These are phyloP conservation scores for Haplosporangium sp. DNA, from an alignment of 371 early-diverging fungal genomes.

Conservation along the genomic window DNA sequence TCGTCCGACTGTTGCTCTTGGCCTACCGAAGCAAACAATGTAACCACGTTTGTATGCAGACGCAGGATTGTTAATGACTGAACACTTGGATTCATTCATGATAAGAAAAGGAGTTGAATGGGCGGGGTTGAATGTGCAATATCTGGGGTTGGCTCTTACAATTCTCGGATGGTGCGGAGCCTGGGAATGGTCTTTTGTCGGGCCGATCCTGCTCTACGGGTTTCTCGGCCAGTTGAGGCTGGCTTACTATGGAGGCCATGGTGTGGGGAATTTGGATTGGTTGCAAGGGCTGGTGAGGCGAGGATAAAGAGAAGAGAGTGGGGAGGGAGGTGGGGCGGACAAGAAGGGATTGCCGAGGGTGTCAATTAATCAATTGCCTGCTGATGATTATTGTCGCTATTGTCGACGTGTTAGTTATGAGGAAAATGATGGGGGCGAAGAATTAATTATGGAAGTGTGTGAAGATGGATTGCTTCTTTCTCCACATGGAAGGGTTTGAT, in stretches of 20 bases:
- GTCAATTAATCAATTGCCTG: too few relatives aligned
- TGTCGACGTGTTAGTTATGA: too few relatives aligned
- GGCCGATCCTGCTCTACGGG: slow-evolving; percentile 26
- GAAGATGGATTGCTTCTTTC: slow-evolving; percentile 7
- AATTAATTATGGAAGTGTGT: not conserved
- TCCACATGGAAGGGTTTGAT: slow-evolving; percentile 8
- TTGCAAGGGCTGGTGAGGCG: too few relatives aligned
- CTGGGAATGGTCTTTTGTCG: slow-evolving; percentile 42
- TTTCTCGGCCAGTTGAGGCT: not conserved
- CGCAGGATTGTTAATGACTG: not conserved
- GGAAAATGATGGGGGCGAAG: not conserved
- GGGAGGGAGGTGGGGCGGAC: not conserved
- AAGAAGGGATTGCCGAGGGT: not conserved
- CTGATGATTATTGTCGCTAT: too few relatives aligned
- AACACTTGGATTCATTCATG: too few relatives aligned
- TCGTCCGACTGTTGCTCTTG: not conserved
- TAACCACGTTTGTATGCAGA: too few relatives aligned
- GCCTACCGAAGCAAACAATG: too few relatives aligned
- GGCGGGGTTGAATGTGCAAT: too few relatives aligned
- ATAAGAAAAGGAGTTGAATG: not conserved
- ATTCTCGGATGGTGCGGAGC: slow-evolving; percentile 23
- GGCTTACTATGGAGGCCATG: slow-evolving; percentile 22
- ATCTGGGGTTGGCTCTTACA: slow-evolving; percentile 21
- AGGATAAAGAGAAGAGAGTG: not conserved
- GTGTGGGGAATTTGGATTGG: not conserved